phyloP scores from a whole-genome alignment of 805 yeast species.

The Myxozyma nipponensis region DNA sequence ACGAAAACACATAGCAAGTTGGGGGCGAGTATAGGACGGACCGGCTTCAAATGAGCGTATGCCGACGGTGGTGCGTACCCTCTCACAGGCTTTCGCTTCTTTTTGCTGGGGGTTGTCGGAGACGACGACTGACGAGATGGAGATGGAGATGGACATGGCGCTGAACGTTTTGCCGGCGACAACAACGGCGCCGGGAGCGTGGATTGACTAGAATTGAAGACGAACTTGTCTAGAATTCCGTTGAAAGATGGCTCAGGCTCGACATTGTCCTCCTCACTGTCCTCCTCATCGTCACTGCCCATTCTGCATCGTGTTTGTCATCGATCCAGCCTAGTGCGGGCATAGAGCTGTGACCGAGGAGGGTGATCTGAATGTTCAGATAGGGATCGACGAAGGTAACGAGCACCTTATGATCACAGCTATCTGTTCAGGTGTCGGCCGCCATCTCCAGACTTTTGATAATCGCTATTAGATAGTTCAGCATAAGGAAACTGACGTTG shows the following conservation, averaged over 20 bases:
- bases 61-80: constrained; percentile 24
- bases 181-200: background rate
- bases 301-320: background rate
- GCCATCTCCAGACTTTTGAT: too few species aligned
- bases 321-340: too few species aligned
- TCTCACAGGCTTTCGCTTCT: constrained; percentile 9
- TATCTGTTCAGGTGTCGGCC: too few species aligned
- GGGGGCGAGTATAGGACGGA: constrained; percentile 28
- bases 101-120: background rate
- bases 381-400: too few species aligned
- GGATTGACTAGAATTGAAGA: background rate
- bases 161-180: background rate
- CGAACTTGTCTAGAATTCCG: constrained; percentile 5
- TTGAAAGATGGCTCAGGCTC: constrained; percentile 5
- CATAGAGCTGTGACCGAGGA: too few species aligned
- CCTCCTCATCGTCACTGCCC: background rate
- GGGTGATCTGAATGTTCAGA: too few species aligned
- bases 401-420: too few species aligned
- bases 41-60: constrained; percentile 27
- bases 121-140: background rate
- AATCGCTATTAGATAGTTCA: too few species aligned
- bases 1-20: constrained; percentile 50
- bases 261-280: background rate
- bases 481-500: too few species aligned
- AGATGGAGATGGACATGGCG: background rate